phyloP scores from a whole-genome alignment of 768 basidiomycete species.

The Naematelia aurantialba region DNA sequence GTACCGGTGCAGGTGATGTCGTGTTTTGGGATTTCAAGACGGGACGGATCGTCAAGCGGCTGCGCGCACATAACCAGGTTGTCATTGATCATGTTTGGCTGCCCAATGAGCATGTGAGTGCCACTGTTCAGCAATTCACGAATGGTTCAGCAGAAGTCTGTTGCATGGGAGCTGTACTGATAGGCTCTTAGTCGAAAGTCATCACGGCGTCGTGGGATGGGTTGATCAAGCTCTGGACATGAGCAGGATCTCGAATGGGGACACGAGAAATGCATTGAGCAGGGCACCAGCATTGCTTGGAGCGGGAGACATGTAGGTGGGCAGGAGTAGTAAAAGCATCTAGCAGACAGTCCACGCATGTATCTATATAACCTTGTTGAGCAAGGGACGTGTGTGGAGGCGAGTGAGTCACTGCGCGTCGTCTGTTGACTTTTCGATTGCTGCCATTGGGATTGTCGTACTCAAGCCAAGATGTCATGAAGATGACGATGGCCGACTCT shows the following conservation, averaged over 20 bases:
- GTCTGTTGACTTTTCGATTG: no score
- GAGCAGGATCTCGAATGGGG: no score
- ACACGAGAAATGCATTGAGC: neutral
- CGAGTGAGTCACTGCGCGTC: no score
- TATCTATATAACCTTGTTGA: conserved; percentile 1
- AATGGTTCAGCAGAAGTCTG: no score
- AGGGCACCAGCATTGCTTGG: no score
- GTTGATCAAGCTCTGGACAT: conserved; percentile 89
- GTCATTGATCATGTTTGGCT: conserved; percentile 97
- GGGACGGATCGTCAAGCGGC: conserved; percentile 84
- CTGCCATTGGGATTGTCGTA: no score
- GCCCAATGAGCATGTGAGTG: conserved; percentile 88
- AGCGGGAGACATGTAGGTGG: neutral
- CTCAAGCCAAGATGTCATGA: no score
- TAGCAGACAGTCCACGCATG: neutral
- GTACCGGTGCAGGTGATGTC: conserved; percentile 89
- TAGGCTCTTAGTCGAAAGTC: conserved; percentile 73
- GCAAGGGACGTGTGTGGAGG: no score
- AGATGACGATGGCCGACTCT: neutral
- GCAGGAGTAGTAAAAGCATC: neutral
- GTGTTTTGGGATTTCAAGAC: conserved; percentile 99
- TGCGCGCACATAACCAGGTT: conserved; percentile 90
- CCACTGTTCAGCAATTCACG: neutral
- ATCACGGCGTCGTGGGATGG: conserved; percentile 98
- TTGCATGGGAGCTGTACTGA: conserved; percentile 11